phyloP scores from a whole-genome alignment of 495 filamentous ascomycete species.

The Viridothelium virens region DNA sequence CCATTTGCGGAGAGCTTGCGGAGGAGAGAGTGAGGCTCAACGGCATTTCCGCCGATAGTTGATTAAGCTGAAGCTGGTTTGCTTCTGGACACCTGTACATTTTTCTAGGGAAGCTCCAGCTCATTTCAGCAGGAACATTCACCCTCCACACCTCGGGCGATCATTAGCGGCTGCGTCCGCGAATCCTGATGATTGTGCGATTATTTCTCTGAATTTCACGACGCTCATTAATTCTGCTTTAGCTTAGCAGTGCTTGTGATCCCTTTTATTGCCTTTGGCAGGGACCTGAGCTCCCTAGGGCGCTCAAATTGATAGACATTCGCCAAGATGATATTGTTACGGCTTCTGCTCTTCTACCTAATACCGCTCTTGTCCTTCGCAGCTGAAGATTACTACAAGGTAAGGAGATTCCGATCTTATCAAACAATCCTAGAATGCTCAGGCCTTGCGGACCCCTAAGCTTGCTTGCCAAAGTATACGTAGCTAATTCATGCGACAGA shows the following conservation, averaged over 20 bases:
- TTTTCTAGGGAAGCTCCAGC: neutral
- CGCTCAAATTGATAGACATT: neutral
- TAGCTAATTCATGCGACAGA: conserved; percentile 33
- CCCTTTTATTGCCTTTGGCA: neutral
- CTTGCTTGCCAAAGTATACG: neutral
- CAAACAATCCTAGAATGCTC: neutral
- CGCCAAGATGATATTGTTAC: conserved; percentile 32
- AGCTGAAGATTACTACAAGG: conserved; percentile 88
- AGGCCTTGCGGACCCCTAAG: neutral
- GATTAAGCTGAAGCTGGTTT: no score
- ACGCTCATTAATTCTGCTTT: neutral
- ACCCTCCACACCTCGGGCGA: neutral
- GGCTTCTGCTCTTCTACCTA: conserved; percentile 36
- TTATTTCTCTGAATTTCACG: neutral
- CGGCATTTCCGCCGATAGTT: neutral
- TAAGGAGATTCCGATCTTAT: conserved; percentile 26
- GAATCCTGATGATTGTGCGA: neutral
- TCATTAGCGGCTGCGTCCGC: neutral
- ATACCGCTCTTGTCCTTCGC: conserved; percentile 46
- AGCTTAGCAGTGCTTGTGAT: neutral
- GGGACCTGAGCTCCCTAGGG: neutral
- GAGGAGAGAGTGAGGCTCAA: neutral
- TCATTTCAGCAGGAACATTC: neutral
- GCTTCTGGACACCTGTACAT: conserved; percentile 7
- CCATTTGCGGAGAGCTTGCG: neutral